Conservation (phyloP, 2,329 filamentous ascomycete species). For the Podosphaera leucotricha region DNA sequence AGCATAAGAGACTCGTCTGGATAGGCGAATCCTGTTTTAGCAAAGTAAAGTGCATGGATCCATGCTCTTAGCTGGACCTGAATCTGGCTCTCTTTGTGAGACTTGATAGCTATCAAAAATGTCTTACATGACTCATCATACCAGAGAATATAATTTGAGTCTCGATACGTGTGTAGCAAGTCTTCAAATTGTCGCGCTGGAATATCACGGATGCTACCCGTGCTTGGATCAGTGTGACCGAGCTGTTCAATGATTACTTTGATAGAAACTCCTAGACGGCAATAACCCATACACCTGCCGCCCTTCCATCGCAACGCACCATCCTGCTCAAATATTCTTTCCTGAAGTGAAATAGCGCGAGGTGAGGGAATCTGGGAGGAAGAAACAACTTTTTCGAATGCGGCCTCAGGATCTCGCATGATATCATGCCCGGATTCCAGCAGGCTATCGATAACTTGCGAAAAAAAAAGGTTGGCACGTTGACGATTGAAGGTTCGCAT, state of each 20-base stretch:
- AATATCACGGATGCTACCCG: conserved; percentile 7
- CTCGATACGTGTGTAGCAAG: conserved; percentile 25
- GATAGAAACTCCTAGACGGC: conserved; percentile 28
- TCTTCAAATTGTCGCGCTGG: conserved; percentile 12
- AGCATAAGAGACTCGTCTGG: conserved; percentile 1
- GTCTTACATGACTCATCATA: conserved; percentile 22
- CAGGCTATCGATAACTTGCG: conserved; percentile 22
- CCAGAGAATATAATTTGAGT: conserved; percentile 38
- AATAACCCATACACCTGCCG: conserved; percentile 25
- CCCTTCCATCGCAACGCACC: conserved; percentile 26
- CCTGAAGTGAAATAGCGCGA: conserved; percentile 29
- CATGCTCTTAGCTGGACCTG: conserved; percentile 33
- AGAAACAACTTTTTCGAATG: not conserved
- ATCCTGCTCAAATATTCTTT: conserved; percentile 12
- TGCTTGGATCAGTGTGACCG: not conserved
- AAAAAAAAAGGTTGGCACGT: conserved; percentile 56
- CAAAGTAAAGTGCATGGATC: conserved; percentile 28
- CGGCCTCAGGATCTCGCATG: not conserved
- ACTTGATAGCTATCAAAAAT: conserved; percentile 37
- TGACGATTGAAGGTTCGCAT: conserved; percentile 74
- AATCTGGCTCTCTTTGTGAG: conserved; percentile 21
- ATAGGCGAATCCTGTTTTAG: not conserved
- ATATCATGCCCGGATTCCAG: not conserved
- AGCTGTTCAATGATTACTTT: conserved; percentile 8
- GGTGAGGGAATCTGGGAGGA: conserved; percentile 28